A percentile compares a stretch with the other conserved stretches of the same genome.
phyloP scores from a whole-genome alignment of 768 basidiomycete genomes.

The Pisolithus microcarpus region DNA sequence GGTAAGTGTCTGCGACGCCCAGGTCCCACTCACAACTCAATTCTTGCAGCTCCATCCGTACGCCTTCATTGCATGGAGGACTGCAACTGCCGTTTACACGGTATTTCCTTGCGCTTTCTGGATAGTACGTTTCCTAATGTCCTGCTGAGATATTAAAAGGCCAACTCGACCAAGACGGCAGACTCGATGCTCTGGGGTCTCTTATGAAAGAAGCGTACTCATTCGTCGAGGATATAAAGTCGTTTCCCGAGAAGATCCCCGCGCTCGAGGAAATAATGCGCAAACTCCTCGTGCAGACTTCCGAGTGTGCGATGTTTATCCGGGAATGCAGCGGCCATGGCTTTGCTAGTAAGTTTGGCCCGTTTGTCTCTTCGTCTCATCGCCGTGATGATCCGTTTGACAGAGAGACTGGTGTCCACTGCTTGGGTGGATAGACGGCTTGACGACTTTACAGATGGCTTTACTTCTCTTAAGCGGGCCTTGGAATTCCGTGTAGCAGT shows the following conservation, averaged over 20 bases:
- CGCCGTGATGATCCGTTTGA: background rate
- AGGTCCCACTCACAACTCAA: background rate
- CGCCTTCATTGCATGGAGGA: conserved; percentile 23
- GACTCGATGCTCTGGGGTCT: conserved; percentile 18
- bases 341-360: conserved; percentile 22
- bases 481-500: conserved; percentile 19
- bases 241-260: conserved; percentile 22
- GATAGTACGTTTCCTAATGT: conserved; percentile 5
- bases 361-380: background rate
- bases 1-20: conserved; percentile 3
- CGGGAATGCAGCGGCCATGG: conserved; percentile 30
- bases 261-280: conserved; percentile 22
- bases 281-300: conserved; percentile 24
- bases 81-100: conserved; percentile 21
- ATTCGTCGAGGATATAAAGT: conserved; percentile 25
- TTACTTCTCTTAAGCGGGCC: conserved; percentile 19
- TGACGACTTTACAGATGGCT: conserved; percentile 14
- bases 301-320: conserved; percentile 32
- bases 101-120: conserved; percentile 2
- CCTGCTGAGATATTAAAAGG: conserved; percentile 18
- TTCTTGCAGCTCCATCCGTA: conserved; percentile 19
- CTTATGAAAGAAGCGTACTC: conserved; percentile 27
- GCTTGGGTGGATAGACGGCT: conserved; percentile 18
- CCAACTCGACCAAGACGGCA: conserved; percentile 21
- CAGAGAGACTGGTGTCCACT: conserved; percentile 14